A percentile compares a stretch with the other conserved stretches of the same genome.
These are phyloP conservation scores for Tylopilus vinaceipallidus DNA, from an alignment of 768 basidiomycete species.

Conservation along the genomic window DNA sequence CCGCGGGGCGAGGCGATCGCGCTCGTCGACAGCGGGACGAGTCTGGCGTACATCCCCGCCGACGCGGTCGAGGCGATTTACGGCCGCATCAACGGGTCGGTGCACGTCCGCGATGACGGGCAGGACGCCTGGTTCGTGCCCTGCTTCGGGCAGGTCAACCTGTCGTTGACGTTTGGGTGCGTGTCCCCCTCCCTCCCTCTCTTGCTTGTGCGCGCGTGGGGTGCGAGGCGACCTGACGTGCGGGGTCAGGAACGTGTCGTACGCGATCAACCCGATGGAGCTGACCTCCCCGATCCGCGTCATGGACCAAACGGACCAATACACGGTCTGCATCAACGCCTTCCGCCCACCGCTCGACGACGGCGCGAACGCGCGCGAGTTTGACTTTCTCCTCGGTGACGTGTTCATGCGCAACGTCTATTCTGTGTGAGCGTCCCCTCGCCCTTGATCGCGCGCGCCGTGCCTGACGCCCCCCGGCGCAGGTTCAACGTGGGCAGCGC, in stretches of 20 bases:
- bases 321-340: constrained; percentile 39
- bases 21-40: constrained; percentile 45
- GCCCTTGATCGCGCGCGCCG: background rate
- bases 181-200: background rate
- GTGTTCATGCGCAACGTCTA: constrained; percentile 48
- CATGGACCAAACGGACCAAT: constrained; percentile 28
- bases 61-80: constrained; percentile 39
- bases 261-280: constrained; percentile 46
- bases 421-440: constrained; percentile 33
- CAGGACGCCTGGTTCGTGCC: constrained; percentile 39
- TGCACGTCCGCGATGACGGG: constrained; percentile 28
- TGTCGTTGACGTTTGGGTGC: constrained; percentile 25
- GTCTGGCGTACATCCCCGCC: constrained; percentile 35
- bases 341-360: constrained; percentile 31
- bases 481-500: constrained; percentile 45
- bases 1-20: constrained; percentile 34
- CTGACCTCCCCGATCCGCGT: constrained; percentile 33
- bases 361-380: constrained; percentile 22
- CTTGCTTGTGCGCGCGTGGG: too few species aligned
- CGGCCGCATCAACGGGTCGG: constrained; percentile 35
- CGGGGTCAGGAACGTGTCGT: constrained; percentile 29
- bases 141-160: constrained; percentile 29
- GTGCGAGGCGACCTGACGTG: too few species aligned
- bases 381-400: constrained; percentile 43
- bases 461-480: background rate